Percentiles rank a stretch among this genome's conserved stretches.
Conservation (phyloP, 345 rosid species). For the Hibiscus trionum region DNA sequence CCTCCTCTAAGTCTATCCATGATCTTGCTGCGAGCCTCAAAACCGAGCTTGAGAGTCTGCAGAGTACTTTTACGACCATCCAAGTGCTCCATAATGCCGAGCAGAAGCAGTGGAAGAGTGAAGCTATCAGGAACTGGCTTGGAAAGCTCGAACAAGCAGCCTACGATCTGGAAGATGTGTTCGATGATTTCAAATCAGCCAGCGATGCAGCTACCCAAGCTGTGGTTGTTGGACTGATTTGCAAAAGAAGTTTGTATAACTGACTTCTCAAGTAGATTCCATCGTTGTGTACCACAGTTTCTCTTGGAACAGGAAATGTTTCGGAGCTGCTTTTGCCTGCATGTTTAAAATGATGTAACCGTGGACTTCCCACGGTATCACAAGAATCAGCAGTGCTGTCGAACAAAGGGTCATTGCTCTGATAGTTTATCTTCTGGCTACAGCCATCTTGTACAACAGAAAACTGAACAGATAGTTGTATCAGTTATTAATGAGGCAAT, state of each 20-base stretch:
- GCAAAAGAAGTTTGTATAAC: constrained; percentile 17
- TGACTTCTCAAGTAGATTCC: constrained; percentile 15
- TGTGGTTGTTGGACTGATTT: constrained; percentile 15
- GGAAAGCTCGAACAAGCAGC: too few relatives aligned
- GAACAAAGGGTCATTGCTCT: constrained; percentile 21
- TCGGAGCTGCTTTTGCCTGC: not conserved
- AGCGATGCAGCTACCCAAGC: constrained; percentile 19
- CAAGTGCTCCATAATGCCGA: too few relatives aligned
- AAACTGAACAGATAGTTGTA: constrained; percentile 27
- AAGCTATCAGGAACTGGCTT: too few relatives aligned
- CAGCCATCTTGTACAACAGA: constrained; percentile 33
- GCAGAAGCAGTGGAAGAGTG: too few relatives aligned
- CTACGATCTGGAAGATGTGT: too few relatives aligned
- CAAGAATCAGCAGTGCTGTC: constrained; percentile 35
- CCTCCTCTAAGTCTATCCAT: too few relatives aligned
- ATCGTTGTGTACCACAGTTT: constrained; percentile 9
- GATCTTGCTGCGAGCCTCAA: too few relatives aligned
- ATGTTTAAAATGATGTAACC: constrained; percentile 10
- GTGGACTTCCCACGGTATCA: constrained; percentile 14
- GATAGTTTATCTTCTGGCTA: constrained; percentile 32
- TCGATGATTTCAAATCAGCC: constrained; percentile 15
- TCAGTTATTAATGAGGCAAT: not conserved
- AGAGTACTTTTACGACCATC: too few relatives aligned
- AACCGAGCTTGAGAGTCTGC: too few relatives aligned
- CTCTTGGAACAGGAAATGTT: constrained; percentile 17